Base-by-base conservation (phyloP, 805 yeast species). In the Candida rishiriensis region DNA sequence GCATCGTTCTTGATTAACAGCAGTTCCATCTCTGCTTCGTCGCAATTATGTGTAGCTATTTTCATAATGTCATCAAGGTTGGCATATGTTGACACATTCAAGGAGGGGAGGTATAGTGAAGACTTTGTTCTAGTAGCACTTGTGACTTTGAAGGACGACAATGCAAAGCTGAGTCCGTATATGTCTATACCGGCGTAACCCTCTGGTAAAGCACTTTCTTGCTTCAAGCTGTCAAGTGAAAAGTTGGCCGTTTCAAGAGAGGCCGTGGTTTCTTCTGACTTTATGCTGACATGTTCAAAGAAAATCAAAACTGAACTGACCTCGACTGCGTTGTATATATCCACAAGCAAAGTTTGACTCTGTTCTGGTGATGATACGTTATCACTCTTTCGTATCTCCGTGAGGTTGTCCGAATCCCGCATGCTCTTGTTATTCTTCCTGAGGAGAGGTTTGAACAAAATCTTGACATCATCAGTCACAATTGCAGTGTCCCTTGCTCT, bases 1-100 rank as follows among this genome's bases (percentile, higher is more conserved):
- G 53, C 57, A 9, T 51, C 17, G 26, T 52, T 55, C 9, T 46
- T 46, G n/a, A 33, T 34, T 2, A 51, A 38, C 12, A 53, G 29
- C 5, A 35, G 10, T 12, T 43, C 42, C 12, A 54, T 48, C 13
- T 36, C 44, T 1, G 39, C 52, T 7, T 34, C 21, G 34, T 54
- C 47, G n/a, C 46, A 31, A 1, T 43, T 44, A 18, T 50, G 39
- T 14, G 47, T 45, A 21, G 34, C 17, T 5, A 47, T 29, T 12
- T 37, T 15, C 14, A 50, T 10, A 2, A 47, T 8, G 2, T 44
- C 48, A 10, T 17, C 18, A 10, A 45, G 28, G 17, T 45, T 41
- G 38, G 43, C 29, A 31, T 38, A 34, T 1, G 51, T 38, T 10
- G 50, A 46, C 3, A 53, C 13, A 28, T 49, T 50, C 36, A 53